A percentile compares a stretch with the other conserved stretches of the same genome.
phyloP scores from a whole-genome alignment of 441 rosid species.

The Adansonia grandidieri region DNA sequence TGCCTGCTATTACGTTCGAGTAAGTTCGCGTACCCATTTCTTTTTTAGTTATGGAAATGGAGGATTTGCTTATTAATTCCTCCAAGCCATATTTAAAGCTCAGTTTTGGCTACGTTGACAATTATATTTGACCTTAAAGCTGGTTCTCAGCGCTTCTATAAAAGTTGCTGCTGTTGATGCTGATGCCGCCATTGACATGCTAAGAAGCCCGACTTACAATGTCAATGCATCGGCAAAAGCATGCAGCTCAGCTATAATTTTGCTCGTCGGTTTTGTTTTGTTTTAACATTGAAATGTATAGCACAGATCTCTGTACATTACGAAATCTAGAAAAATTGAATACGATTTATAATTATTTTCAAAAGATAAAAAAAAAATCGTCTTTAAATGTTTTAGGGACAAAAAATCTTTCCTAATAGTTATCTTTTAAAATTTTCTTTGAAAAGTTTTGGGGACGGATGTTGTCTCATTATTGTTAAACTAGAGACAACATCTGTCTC shows the following conservation, averaged over 20 bases:
- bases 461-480: no score
- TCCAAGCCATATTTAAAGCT: constrained; percentile 26
- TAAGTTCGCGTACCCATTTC: constrained; percentile 25
- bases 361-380: no score
- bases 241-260: constrained; percentile 28
- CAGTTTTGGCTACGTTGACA: constrained; percentile 17
- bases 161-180: constrained; percentile 22
- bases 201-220: constrained; percentile 16
- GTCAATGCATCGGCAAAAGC: constrained; percentile 20
- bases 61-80: constrained; percentile 22
- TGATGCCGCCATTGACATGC: constrained; percentile 13
- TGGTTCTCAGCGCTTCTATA: constrained; percentile 17
- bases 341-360: no score
- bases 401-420: no score
- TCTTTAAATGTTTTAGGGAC: no score
- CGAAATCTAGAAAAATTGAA: no score
- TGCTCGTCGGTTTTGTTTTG: background rate
- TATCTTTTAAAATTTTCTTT: no score
- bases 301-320: constrained; percentile 21
- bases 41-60: constrained; percentile 22
- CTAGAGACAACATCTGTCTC: no score
- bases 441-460: no score
- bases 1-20: background rate
- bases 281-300: constrained; percentile 33
- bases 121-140: background rate